Conservation (phyloP, 805 yeast genomes). For the Nakazawaea ambrosiae region DNA sequence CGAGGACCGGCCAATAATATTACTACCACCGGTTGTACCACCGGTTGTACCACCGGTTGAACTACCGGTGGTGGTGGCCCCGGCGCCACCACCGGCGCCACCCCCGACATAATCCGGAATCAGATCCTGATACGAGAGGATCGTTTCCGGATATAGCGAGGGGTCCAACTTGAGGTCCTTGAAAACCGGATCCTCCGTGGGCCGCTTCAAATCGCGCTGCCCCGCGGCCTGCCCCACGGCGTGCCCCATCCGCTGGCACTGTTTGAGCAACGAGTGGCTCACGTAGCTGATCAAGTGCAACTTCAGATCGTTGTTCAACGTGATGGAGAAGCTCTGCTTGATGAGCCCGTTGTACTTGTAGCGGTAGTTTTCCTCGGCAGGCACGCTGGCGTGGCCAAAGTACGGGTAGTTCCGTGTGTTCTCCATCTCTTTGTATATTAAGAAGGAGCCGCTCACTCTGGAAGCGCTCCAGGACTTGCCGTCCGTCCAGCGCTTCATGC, state of each 20-base stretch:
- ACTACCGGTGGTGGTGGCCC: no score
- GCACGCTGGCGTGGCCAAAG: neutral
- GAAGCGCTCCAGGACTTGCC: conserved; percentile 71
- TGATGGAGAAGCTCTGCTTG: conserved; percentile 58
- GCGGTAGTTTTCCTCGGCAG: conserved; percentile 24
- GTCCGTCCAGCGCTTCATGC: conserved; percentile 75
- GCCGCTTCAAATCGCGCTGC: conserved; percentile 24
- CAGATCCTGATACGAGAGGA: conserved; percentile 11
- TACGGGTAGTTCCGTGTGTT: conserved; percentile 12
- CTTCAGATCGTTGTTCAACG: conserved; percentile 44
- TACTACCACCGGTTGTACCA: no score
- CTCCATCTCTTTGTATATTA: conserved; percentile 59
- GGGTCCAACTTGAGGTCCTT: conserved; percentile 16
- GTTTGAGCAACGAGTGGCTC: conserved; percentile 10
- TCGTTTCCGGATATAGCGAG: conserved; percentile 17
- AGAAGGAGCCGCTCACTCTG: conserved; percentile 56
- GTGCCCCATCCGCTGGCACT: conserved; percentile 15
- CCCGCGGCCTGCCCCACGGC: neutral
- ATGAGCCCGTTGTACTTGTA: conserved; percentile 48
- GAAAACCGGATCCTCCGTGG: conserved; percentile 37
- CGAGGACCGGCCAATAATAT: no score
- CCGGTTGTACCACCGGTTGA: no score
- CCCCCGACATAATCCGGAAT: conserved; percentile 8
- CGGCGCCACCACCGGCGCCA: no score
- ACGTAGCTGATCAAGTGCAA: conserved; percentile 58